A percentile compares a stretch with the other conserved stretches of the same genome.
phyloP scores from a whole-genome alignment of 176 grass and related monocot species.

The Oryza coarctata region DNA sequence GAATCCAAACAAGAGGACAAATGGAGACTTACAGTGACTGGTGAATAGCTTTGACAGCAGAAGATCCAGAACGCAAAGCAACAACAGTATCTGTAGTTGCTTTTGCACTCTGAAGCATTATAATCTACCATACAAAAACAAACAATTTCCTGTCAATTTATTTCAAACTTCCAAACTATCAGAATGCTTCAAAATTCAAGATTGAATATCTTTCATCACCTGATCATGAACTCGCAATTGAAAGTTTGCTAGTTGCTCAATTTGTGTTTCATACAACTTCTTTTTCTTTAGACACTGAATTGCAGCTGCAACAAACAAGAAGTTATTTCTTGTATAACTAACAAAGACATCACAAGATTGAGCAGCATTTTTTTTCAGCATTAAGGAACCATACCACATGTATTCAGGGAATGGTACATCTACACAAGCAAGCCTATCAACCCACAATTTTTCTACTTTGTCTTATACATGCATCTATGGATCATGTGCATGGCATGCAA shows the following conservation, averaged over 20 bases:
- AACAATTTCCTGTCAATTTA: neutral
- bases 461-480: neutral
- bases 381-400: neutral
- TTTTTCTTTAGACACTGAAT: slow-evolving; percentile 75
- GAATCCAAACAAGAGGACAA: slow-evolving; percentile 5
- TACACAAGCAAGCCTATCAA: neutral
- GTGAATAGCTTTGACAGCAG: slow-evolving; percentile 75
- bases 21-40: slow-evolving; percentile 58
- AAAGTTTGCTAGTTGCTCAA: slow-evolving; percentile 61
- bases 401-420: neutral
- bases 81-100: slow-evolving; percentile 71
- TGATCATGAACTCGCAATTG: slow-evolving; percentile 76
- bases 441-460: too few relatives aligned
- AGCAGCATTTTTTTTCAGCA: slow-evolving; percentile 2
- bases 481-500: neutral
- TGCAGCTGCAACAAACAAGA: slow-evolving; percentile 53
- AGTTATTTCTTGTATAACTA: slow-evolving; percentile 7
- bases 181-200: neutral
- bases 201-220: slow-evolving; percentile 28
- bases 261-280: slow-evolving; percentile 68
- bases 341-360: neutral
- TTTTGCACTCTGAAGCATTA: slow-evolving; percentile 64
- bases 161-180: slow-evolving; percentile 2
- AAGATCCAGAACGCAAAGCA: slow-evolving; percentile 56
- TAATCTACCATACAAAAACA: slow-evolving; percentile 30